A percentile compares a stretch with the other conserved stretches of the same genome.
phyloP scores from a whole-genome alignment of 192 early-diverging fungal species.

The Linnemannia zychae region DNA sequence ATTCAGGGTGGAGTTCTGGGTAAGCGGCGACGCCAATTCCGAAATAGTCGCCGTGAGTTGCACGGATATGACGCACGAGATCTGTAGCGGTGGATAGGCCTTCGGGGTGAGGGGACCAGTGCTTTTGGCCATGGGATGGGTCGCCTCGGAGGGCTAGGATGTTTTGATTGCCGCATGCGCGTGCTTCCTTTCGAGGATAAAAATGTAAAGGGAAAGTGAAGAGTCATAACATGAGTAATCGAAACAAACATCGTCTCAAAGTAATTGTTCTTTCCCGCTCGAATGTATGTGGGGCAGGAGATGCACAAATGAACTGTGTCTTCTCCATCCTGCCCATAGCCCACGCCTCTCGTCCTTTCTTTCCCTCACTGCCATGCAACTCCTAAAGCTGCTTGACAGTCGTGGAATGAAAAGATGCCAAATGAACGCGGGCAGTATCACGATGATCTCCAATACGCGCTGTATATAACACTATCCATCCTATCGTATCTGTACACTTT shows the following conservation, averaged over 20 bases:
- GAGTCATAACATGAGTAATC: background rate
- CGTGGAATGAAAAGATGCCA: background rate
- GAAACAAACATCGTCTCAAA: too few species aligned
- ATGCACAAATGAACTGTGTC: background rate
- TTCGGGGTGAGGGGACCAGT: constrained; percentile 79
- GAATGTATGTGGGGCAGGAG: background rate
- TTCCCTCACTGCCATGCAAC: constrained; percentile 1
- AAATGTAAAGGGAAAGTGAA: background rate
- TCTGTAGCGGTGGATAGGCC: constrained; percentile 87
- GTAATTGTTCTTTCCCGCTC: too few species aligned
- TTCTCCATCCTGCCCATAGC: background rate
- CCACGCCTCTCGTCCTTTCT: too few species aligned
- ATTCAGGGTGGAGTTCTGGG: constrained; percentile 92
- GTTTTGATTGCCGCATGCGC: constrained; percentile 87
- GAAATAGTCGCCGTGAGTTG: constrained; percentile 89
- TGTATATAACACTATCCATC: background rate
- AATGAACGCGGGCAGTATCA: background rate
- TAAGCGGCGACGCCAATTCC: constrained; percentile 96
- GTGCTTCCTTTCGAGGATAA: constrained; percentile 67
- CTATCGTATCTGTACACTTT: background rate
- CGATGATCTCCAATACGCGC: background rate
- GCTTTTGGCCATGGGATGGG: constrained; percentile 80
- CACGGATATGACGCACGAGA: constrained; percentile 88
- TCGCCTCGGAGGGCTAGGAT: constrained; percentile 96
- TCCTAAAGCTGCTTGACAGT: background rate